Evolutionary conservation across 805 yeast species (phyloP).

Genomic region (Maudiozyma bulderi): DNA sequence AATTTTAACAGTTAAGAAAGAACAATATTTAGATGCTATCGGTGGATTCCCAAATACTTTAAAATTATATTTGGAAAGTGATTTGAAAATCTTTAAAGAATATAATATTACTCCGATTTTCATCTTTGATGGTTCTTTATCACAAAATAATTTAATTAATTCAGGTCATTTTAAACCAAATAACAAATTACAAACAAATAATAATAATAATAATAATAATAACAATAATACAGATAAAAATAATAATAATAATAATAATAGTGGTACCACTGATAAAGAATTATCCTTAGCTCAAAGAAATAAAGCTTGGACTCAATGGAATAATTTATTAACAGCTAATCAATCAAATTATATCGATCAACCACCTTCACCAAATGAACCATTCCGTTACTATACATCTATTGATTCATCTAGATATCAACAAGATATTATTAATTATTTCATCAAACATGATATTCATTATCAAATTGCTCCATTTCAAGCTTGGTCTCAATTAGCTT

Average conservation of each 20-base stretch:
- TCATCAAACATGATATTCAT: conserved; percentile 47
- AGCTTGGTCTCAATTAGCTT: conserved; percentile 72
- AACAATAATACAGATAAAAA: background rate
- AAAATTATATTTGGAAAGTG: conserved; percentile 46
- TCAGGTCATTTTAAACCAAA: conserved; percentile 18
- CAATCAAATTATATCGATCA: conserved; percentile 25
- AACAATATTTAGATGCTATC: conserved; percentile 61
- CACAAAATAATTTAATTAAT: conserved; percentile 26
- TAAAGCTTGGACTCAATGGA: conserved; percentile 38
- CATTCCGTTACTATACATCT: conserved; percentile 46
- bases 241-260: background rate
- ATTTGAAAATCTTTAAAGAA: conserved; percentile 50
- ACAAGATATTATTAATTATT: conserved; percentile 46
- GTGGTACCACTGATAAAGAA: conserved; percentile 14
- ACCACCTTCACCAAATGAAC: conserved; percentile 32
- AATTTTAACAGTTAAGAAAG: conserved; percentile 51
- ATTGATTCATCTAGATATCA: conserved; percentile 42
- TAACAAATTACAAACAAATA: background rate
- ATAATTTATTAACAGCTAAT: conserved; percentile 28
- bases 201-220: background rate
- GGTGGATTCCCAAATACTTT: conserved; percentile 74
- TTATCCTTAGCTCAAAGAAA: conserved; percentile 36
- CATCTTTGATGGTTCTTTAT: conserved; percentile 61
- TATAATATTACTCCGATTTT: conserved; percentile 68
- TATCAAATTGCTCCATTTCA: conserved; percentile 75